Percentiles rank a stretch among this genome's conserved stretches.
Conservation (phyloP, 1,139 yeast genomes). For the Torulaspora pretoriensis region DNA sequence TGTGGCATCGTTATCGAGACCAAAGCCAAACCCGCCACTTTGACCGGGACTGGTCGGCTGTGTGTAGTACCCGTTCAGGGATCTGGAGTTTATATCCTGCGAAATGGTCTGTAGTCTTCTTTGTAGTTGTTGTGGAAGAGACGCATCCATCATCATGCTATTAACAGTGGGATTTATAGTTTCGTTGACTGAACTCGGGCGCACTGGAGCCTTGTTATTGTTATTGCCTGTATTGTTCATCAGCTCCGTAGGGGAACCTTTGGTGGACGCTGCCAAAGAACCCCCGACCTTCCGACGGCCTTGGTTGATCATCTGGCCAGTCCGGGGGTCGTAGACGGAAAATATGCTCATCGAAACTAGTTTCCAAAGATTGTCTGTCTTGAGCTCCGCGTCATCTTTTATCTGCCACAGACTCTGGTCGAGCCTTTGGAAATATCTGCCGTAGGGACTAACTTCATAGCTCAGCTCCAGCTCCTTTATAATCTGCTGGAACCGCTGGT, state of each 20-base stretch:
- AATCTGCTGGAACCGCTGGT: constrained; percentile 35
- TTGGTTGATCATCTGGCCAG: constrained; percentile 27
- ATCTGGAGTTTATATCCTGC: constrained; percentile 28
- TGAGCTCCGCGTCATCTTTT: constrained; percentile 30
- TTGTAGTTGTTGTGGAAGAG: constrained; percentile 31
- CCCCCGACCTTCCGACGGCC: constrained; percentile 14
- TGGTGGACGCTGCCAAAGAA: constrained; percentile 18
- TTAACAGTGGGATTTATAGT: constrained; percentile 18
- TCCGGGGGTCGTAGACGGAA: constrained; percentile 30
- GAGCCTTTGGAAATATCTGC: constrained; percentile 31
- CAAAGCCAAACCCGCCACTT: constrained; percentile 18
- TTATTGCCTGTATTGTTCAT: constrained; percentile 11
- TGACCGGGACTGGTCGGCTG: constrained; percentile 35
- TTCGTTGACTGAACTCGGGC: constrained; percentile 11
- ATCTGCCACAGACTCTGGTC: constrained; percentile 32
- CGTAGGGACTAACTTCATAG: constrained; percentile 33
- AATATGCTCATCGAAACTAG: constrained; percentile 27
- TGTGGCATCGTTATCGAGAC: constrained; percentile 15
- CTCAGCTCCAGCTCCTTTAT: constrained; percentile 33
- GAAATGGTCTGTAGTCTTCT: constrained; percentile 27
- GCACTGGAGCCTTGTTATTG: constrained; percentile 4
- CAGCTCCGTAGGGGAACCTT: constrained; percentile 17
- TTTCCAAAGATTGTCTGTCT: constrained; percentile 32
- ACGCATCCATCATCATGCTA: constrained; percentile 22
- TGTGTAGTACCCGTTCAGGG: constrained; percentile 32